These are phyloP conservation scores for Hysterium pulicare DNA, from an alignment of 2,329 filamentous ascomycete species.

Conservation along the genomic window DNA sequence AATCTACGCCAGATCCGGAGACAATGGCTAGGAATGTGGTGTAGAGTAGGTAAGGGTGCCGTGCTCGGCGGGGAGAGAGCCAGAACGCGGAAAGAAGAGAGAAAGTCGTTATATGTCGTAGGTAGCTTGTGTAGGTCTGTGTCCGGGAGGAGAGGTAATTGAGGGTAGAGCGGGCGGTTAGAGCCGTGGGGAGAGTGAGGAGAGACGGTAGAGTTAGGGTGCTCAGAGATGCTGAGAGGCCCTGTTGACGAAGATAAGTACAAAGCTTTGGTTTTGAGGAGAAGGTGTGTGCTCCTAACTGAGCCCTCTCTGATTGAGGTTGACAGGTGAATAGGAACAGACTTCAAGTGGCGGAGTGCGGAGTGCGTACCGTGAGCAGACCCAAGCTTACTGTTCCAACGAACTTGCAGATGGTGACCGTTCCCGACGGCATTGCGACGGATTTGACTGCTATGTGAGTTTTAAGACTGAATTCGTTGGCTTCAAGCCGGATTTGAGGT, in stretches of 20 bases:
- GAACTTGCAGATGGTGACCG: constrained; percentile 81
- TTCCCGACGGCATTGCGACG: constrained; percentile 58
- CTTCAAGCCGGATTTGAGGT: neutral
- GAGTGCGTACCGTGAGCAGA: constrained; percentile 70
- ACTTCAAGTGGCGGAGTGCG: too few relatives aligned
- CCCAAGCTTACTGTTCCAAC: constrained; percentile 88
- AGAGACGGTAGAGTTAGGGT: constrained; percentile 76
- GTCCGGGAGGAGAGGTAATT: constrained; percentile 59
- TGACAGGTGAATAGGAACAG: too few relatives aligned
- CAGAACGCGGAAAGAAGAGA: constrained; percentile 75
- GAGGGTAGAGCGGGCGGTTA: constrained; percentile 59
- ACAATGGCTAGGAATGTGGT: constrained; percentile 64
- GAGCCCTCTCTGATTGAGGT: too few relatives aligned
- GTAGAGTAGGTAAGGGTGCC: constrained; percentile 90
- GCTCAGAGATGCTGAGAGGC: constrained; percentile 81
- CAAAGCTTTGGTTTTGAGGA: constrained; percentile 4
- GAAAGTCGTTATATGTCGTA: constrained; percentile 64
- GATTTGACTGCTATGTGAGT: neutral
- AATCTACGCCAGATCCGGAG: constrained; percentile 41
- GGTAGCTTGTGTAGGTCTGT: constrained; percentile 56
- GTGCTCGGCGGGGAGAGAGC: constrained; percentile 68
- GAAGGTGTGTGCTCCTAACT: neutral
- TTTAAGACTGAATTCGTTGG: neutral
- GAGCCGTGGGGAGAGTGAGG: constrained; percentile 73
- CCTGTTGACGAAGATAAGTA: constrained; percentile 53